Conservation (phyloP, 2,329 filamentous ascomycete species). For the Diaporthe velutina region DNA sequence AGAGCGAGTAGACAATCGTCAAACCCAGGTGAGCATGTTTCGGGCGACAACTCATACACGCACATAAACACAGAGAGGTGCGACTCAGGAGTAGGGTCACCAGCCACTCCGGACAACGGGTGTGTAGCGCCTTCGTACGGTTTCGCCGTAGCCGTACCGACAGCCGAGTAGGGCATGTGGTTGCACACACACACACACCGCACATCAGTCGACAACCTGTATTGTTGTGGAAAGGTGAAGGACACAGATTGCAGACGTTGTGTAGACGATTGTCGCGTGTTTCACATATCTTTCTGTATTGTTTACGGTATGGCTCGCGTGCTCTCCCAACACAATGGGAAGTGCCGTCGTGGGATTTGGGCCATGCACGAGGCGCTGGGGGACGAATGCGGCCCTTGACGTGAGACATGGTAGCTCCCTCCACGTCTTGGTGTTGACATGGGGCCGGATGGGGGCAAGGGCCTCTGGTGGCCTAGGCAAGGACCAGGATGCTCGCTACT, state of each 20-base stretch:
- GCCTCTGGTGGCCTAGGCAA: not conserved
- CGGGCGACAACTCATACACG: constrained; percentile 13
- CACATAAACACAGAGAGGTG: not conserved
- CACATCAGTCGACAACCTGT: not conserved
- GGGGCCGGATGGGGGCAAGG: not conserved
- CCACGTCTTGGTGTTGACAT: constrained; percentile 19
- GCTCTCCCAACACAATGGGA: not conserved
- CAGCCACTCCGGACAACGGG: constrained; percentile 21
- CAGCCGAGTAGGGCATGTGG: not conserved
- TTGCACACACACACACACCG: not conserved
- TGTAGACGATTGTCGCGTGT: not conserved
- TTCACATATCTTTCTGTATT: not conserved
- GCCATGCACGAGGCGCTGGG: constrained; percentile 10
- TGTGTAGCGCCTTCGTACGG: constrained; percentile 8
- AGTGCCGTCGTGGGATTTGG: not conserved
- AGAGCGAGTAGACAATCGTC: not conserved
- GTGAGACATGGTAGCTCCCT: constrained; percentile 7
- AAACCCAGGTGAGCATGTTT: constrained; percentile 28
- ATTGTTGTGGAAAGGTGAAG: not conserved
- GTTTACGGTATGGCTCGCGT: constrained; percentile 15
- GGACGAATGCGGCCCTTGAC: constrained; percentile 9
- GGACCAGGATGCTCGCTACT: constrained; percentile 11
- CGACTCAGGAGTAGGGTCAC: constrained; percentile 17
- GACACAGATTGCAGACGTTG: not conserved
- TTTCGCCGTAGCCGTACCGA: constrained; percentile 27